Percentiles rank a stretch among this genome's conserved stretches.
phyloP scores from a whole-genome alignment of 148 eudicot genomes.

The Tetragonia tetragonoides region DNA sequence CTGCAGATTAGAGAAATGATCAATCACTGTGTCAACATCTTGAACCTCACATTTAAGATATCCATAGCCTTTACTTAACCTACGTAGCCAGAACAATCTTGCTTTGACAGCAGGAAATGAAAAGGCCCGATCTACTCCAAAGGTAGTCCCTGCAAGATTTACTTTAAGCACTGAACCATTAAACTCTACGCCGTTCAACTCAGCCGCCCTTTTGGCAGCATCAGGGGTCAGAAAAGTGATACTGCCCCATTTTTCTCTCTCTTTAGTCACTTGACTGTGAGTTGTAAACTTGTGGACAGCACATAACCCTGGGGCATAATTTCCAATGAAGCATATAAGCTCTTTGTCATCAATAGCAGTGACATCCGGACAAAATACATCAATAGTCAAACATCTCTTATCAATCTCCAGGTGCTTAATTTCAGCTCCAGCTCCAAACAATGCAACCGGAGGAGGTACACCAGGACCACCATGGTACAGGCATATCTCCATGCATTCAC shows the following conservation, averaged over 20 bases:
- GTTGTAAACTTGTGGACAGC: constrained; percentile 47
- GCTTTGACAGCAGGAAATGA: constrained; percentile 70
- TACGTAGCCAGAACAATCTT: constrained; percentile 89
- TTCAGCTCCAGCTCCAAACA: constrained; percentile 91
- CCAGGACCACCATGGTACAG: constrained; percentile 68
- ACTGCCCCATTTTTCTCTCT: constrained; percentile 74
- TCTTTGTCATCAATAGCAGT: constrained; percentile 64
- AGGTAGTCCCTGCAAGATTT: constrained; percentile 44
- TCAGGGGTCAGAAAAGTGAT: constrained; percentile 76
- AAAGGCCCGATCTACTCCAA: constrained; percentile 50
- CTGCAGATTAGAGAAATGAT: constrained; percentile 46
- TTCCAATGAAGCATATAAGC: constrained; percentile 55
- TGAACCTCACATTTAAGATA: constrained; percentile 52
- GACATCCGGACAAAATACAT: constrained; percentile 49
- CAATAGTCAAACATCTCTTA: constrained; percentile 73
- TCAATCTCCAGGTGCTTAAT: constrained; percentile 90
- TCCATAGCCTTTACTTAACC: constrained; percentile 64
- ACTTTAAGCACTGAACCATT: constrained; percentile 46
- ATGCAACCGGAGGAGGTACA: constrained; percentile 60
- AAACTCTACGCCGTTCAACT: constrained; percentile 38
- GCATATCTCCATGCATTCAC: constrained; percentile 79
- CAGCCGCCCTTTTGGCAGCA: constrained; percentile 65
- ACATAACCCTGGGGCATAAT: constrained; percentile 52
- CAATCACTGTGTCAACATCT: constrained; percentile 44
- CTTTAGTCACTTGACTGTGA: constrained; percentile 42